These are phyloP conservation scores for Stereocaulon alpinum DNA, from an alignment of 495 filamentous ascomycete genomes.

Conservation along the genomic window DNA sequence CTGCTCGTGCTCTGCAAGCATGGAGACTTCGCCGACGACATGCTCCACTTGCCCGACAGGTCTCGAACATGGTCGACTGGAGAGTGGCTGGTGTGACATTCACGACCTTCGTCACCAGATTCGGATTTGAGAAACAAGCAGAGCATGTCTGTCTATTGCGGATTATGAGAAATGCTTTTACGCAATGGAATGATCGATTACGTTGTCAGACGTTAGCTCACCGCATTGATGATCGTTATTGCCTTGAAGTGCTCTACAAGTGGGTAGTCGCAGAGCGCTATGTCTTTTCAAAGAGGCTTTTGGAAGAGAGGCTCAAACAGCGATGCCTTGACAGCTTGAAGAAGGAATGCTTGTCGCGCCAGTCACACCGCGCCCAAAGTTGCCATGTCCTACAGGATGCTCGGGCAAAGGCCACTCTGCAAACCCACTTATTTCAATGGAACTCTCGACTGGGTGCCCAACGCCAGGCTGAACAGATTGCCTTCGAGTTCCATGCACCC, in stretches of 20 bases:
- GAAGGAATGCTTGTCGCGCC: constrained; percentile 32
- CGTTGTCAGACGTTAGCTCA: constrained; percentile 43
- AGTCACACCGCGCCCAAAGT: constrained; percentile 31
- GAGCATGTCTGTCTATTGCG: constrained; percentile 40
- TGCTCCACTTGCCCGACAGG: constrained; percentile 36
- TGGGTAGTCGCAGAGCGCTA: constrained; percentile 51
- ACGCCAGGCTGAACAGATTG: constrained; percentile 38
- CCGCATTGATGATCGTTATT: constrained; percentile 48
- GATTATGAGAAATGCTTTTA: constrained; percentile 49
- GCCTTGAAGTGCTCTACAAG: constrained; percentile 50
- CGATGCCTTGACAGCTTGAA: constrained; percentile 32
- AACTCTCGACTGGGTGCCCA: constrained; percentile 32
- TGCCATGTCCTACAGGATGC: constrained; percentile 22
- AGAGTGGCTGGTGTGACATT: constrained; percentile 42
- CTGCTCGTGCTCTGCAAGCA: constrained; percentile 28
- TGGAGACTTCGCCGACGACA: constrained; percentile 38
- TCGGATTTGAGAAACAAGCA: constrained; percentile 44
- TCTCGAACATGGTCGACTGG: constrained; percentile 38
- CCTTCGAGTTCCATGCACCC: constrained; percentile 44
- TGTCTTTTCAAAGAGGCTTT: constrained; percentile 42
- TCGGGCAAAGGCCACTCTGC: constrained; percentile 28
- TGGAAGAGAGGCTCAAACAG: constrained; percentile 39
- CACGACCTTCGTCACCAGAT: constrained; percentile 40
- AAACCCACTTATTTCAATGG: constrained; percentile 36
- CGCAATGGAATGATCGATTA: constrained; percentile 55